Percentiles rank a stretch among this genome's conserved stretches.
These are phyloP conservation scores for Phytophthora europaea DNA, from an alignment of 352 stramenopile genomes.

Conservation along the genomic window DNA sequence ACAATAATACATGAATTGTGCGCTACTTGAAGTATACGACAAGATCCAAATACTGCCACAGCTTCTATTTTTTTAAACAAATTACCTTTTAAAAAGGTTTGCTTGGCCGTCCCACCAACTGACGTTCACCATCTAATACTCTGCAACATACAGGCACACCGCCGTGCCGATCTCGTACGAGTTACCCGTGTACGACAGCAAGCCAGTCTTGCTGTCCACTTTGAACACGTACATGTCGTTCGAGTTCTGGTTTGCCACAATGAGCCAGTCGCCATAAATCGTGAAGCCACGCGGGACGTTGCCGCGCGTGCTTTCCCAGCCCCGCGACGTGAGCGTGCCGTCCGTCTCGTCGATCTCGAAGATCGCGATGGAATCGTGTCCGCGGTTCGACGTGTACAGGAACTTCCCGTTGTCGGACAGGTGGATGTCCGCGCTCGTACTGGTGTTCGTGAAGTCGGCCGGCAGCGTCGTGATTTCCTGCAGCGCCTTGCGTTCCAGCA, in stretches of 20 bases:
- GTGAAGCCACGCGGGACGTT: constrained; percentile 55
- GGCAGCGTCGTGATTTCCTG: constrained; percentile 73
- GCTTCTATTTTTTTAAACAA: no score
- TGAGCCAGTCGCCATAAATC: constrained; percentile 57
- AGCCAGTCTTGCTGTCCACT: constrained; percentile 50
- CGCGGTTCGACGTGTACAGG: constrained; percentile 75
- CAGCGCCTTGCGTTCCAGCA: constrained; percentile 38
- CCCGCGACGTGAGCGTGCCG: constrained; percentile 47
- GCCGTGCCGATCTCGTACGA: constrained; percentile 51
- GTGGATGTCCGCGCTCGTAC: constrained; percentile 59
- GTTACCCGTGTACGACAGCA: constrained; percentile 55
- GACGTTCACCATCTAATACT: constrained; percentile 23
- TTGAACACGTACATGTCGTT: constrained; percentile 69
- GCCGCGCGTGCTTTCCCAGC: constrained; percentile 55
- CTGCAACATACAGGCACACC: constrained; percentile 45
- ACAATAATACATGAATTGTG: no score
- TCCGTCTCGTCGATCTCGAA: constrained; percentile 49
- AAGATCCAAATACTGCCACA: no score
- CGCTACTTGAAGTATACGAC: no score
- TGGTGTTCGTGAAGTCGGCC: constrained; percentile 35
- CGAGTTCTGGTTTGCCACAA: constrained; percentile 75
- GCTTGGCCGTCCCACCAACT: background rate
- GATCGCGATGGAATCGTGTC: constrained; percentile 71
- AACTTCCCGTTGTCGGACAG: constrained; percentile 63
- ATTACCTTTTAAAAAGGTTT: background rate